Base-by-base conservation (phyloP, 2,329 filamentous ascomycete genomes). In the Zymoseptoria ardabiliae region DNA sequence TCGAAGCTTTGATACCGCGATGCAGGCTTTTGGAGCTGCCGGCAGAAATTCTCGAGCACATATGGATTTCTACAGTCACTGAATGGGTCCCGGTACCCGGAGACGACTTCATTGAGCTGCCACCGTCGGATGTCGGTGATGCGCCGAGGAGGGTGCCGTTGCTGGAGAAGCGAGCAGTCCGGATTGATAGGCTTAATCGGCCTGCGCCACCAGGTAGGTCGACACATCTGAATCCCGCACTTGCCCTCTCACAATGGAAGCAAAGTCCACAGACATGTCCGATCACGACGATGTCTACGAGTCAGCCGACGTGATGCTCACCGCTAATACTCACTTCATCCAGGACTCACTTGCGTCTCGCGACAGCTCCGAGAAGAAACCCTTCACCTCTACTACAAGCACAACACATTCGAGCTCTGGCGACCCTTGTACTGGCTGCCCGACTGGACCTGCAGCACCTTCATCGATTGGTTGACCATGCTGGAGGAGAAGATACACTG, bases 331-430 rank as follows among this genome's bases (percentile, higher is more conserved):
- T 19, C 9, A 20, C 5, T 17, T 17, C 35, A 41, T 17, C 6
- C 17, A 51, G 58, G 61, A 25, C 59, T 69, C 52, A 66, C 65
- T 10, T 52, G 56, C 28, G 63, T 62, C 9, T 68, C 58, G 28
- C 61, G 58, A 28, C 64, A 64, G 57, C 52, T 63, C 9, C 64
- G 63, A 20, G 54, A 55, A 21, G 66, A 69, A 58, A 61, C 65
- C 8, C 55, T 68, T 22, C 60, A 63, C 21, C 56, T 68, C 41
- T 68, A 68, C 62, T 68, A 69, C 48, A 48, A 64, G 23, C 50
- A 58, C 55, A 68, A 66, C 57, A 53, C 60, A 13, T 69, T 65
- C 52, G 67, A 69, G 50, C 65, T 62, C 53, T 69, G 67, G 67
- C 60, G 66, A 21, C 67, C 67, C 11, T 55, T 66, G 6, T 67